Evolutionary conservation across 768 basidiomycete species (phyloP).

Genomic region (Lanmaoa rubissima): DNA sequence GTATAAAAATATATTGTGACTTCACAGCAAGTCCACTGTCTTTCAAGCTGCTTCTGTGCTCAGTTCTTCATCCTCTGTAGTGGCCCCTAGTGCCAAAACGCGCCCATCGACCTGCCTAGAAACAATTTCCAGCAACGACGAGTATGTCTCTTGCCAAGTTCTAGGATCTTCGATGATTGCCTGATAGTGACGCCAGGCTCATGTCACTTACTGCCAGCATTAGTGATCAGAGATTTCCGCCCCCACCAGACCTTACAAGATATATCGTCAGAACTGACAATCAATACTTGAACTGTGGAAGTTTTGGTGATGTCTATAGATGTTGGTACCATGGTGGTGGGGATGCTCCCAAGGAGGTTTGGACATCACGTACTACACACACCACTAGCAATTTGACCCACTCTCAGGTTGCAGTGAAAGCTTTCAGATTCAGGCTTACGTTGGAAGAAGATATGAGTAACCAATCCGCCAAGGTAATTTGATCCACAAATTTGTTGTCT

Average conservation of each 20-base stretch:
- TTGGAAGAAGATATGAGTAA: background rate
- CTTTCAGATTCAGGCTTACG: slow-evolving; percentile 1
- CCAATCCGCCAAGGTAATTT: background rate
- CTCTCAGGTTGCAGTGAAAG: slow-evolving; percentile 5
- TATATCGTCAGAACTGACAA: background rate
- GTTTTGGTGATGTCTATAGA: slow-evolving; percentile 5
- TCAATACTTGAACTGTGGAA: background rate
- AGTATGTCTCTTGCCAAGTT: too few species aligned
- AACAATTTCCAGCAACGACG: too few species aligned
- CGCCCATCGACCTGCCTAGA: too few species aligned
- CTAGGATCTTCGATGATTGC: too few species aligned
- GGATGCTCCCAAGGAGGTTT: background rate
- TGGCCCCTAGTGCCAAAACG: too few species aligned
- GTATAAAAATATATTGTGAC: too few species aligned
- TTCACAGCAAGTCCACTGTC: too few species aligned
- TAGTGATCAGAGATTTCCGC: background rate
- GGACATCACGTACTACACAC: background rate
- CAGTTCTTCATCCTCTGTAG: too few species aligned
- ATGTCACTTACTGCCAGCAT: too few species aligned
- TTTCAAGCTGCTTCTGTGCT: too few species aligned
- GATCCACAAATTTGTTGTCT: too few species aligned
- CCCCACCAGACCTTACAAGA: slow-evolving; percentile 1
- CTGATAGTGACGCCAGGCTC: too few species aligned
- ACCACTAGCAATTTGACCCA: background rate
- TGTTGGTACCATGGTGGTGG: background rate